phyloP scores from a whole-genome alignment of 177 flowering plant genomes.

The Vitis hybrid region DNA sequence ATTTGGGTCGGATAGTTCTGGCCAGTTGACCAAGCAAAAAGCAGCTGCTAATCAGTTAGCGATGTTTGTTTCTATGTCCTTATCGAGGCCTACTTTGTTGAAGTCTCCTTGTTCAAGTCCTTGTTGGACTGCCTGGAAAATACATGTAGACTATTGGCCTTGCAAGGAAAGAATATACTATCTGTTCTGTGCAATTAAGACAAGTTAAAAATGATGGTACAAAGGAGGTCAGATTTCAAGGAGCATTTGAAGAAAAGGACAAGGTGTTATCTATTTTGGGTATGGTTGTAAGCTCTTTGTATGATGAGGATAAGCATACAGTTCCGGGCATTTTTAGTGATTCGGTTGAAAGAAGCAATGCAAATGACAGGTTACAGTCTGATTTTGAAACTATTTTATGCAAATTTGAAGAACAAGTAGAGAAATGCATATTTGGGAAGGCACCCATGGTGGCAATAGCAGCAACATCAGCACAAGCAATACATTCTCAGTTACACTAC shows the following conservation, averaged over 20 bases:
- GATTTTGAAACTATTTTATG: constrained; percentile 32
- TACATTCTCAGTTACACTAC: no score
- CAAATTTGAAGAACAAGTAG: constrained; percentile 81
- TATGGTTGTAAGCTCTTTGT: constrained; percentile 52
- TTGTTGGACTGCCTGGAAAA: no score
- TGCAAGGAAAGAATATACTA: constrained; percentile 48
- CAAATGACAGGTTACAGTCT: constrained; percentile 23
- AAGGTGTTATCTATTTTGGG: constrained; percentile 50
- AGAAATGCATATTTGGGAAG: constrained; percentile 58
- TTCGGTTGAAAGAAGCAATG: constrained; percentile 20
- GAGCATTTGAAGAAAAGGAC: constrained; percentile 54
- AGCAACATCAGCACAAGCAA: no score
- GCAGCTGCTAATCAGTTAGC: no score
- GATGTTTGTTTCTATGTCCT: no score
- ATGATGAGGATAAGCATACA: constrained; percentile 55
- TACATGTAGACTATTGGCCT: constrained; percentile 55
- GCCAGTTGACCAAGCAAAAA: no score
- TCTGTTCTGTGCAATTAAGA: constrained; percentile 26
- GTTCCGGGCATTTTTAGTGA: constrained; percentile 42
- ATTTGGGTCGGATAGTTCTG: constrained; percentile 15
- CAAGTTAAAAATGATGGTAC: constrained; percentile 31
- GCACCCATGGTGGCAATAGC: no score
- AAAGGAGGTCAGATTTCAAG: constrained; percentile 25
- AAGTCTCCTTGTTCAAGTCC: no score
- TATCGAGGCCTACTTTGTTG: no score